These are phyloP conservation scores for Zygotorulaspora chibaensis DNA, from an alignment of 805 yeast species.

Conservation along the genomic window DNA sequence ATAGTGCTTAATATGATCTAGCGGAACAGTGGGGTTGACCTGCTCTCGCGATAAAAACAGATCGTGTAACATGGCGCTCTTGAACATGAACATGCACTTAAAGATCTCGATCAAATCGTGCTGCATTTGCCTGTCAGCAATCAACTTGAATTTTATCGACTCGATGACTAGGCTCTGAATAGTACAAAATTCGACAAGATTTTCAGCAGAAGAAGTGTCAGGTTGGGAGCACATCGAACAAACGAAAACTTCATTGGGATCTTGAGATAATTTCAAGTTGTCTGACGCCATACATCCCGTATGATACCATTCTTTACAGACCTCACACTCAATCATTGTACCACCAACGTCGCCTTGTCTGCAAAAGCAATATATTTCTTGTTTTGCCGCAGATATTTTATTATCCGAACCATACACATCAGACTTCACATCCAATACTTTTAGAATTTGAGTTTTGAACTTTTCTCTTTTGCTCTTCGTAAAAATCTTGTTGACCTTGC, in stretches of 20 bases:
- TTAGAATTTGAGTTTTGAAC: conserved; percentile 5
- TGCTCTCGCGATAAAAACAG: conserved; percentile 18
- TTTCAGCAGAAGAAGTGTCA: conserved; percentile 12
- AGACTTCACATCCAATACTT: conserved; percentile 21
- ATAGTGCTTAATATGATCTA: conserved; percentile 38
- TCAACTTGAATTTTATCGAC: conserved; percentile 18
- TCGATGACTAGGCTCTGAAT: conserved; percentile 17
- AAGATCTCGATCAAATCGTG: conserved; percentile 15
- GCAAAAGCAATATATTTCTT: conserved; percentile 52
- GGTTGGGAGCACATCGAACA: conserved; percentile 48
- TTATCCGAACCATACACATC: conserved; percentile 19
- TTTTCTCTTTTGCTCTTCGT: conserved; percentile 8
- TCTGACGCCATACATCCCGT: conserved; percentile 49
- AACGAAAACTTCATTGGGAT: conserved; percentile 39
- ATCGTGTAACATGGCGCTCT: conserved; percentile 9
- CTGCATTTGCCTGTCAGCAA: conserved; percentile 19
- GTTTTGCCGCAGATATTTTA: conserved; percentile 6
- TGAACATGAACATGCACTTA: conserved; percentile 14
- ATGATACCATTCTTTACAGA: conserved; percentile 71
- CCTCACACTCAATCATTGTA: conserved; percentile 66
- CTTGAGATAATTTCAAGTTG: conserved; percentile 29
- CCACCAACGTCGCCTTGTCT: conserved; percentile 52
- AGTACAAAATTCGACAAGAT: conserved; percentile 14
- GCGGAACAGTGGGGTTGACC: conserved; percentile 21
- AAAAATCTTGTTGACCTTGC: conserved; percentile 5